Evolutionary conservation across 192 early-diverging fungal genomes (phyloP).

Genomic region (Backusella tuberculispora): DNA sequence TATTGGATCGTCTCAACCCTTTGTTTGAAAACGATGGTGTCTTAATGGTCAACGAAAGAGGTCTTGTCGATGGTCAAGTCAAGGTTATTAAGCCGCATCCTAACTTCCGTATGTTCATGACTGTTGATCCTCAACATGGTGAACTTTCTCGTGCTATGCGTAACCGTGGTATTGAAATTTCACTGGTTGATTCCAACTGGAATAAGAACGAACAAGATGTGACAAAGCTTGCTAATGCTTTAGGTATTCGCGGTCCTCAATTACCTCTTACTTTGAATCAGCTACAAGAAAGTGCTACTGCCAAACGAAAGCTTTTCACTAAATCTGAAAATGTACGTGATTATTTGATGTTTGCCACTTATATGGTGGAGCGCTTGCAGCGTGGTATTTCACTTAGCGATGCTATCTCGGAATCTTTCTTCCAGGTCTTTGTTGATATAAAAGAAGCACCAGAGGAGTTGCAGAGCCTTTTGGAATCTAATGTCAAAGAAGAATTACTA

Average conservation of each 20-base stretch:
- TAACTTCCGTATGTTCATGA: conserved; percentile 96
- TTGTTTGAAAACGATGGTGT: conserved; percentile 89
- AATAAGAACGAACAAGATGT: conserved; percentile 52
- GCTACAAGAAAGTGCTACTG: conserved; percentile 45
- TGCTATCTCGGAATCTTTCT: conserved; percentile 49
- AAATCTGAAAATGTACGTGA: conserved; percentile 49
- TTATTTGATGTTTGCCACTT: conserved; percentile 48
- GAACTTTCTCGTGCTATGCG: conserved; percentile 97
- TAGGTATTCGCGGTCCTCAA: conserved; percentile 48
- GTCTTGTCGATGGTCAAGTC: conserved; percentile 80
- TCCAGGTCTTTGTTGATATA: conserved; percentile 49
- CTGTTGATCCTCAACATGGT: conserved; percentile 88
- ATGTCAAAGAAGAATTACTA: conserved; percentile 7
- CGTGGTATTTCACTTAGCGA: conserved; percentile 48
- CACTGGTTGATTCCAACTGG: conserved; percentile 60
- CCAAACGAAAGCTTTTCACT: conserved; percentile 30
- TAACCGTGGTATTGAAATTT: conserved; percentile 96
- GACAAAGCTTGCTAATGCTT: conserved; percentile 50
- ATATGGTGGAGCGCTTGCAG: conserved; percentile 54
- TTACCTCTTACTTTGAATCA: conserved; percentile 44
- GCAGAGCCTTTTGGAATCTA: conserved; percentile 1
- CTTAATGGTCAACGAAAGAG: conserved; percentile 88
- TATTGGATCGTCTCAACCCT: conserved; percentile 94
- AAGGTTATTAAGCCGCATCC: conserved; percentile 80
- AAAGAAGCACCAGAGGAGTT: conserved; percentile 19